Conservation (phyloP, 805 yeast genomes). For the Scheffersomyces stipitis region DNA sequence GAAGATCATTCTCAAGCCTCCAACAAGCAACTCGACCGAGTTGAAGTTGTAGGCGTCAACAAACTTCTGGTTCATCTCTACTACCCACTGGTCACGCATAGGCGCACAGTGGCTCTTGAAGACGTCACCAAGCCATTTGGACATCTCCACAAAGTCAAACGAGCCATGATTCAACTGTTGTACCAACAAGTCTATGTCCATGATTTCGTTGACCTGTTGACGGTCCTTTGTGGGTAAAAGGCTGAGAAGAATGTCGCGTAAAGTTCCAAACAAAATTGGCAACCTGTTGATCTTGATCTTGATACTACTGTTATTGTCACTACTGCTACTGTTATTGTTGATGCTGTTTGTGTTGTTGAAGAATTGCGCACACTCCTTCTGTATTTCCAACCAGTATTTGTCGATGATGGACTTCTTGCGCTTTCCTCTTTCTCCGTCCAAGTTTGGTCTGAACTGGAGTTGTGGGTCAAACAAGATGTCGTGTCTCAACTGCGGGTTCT, state of each 20-base stretch:
- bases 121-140: conserved; percentile 72
- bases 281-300: conserved; percentile 43
- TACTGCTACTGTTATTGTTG: conserved; percentile 8
- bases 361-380: conserved; percentile 58
- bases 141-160: conserved; percentile 68
- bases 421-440: conserved; percentile 88
- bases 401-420: conserved; percentile 75
- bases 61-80: conserved; percentile 68
- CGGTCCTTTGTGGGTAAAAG: conserved; percentile 79
- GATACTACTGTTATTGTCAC: conserved; percentile 11
- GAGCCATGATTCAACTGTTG: conserved; percentile 73
- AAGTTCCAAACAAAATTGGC: conserved; percentile 72
- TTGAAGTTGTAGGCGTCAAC: conserved; percentile 47
- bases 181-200: conserved; percentile 72
- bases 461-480: conserved; percentile 92
- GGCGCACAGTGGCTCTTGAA: conserved; percentile 94
- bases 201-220: conserved; percentile 60
- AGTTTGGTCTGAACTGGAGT: conserved; percentile 84
- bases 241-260: conserved; percentile 71
- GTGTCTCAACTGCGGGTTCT: conserved; percentile 90
- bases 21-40: conserved; percentile 56
- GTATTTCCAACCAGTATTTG: conserved; percentile 79
- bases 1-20: conserved; percentile 74
- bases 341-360: conserved; percentile 10
- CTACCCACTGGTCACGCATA: conserved; percentile 89